Evolutionary conservation across 2,329 filamentous ascomycete genomes (phyloP).

Genomic region (Sporothrix humicola): DNA sequence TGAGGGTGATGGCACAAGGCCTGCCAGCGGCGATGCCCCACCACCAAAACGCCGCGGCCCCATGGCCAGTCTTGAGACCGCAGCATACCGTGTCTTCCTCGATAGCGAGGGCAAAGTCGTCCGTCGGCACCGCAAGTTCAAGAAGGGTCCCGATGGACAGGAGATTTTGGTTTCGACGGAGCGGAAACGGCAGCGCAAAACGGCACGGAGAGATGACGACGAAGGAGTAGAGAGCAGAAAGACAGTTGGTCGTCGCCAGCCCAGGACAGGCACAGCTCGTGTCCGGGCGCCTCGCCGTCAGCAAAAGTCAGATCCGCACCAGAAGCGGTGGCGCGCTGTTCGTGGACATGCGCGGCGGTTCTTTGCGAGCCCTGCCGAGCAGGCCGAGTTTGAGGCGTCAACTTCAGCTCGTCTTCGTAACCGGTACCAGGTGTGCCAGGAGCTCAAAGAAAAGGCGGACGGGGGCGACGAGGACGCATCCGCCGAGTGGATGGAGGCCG

Average conservation of each 20-base stretch:
- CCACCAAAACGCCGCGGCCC: slow-evolving; percentile 38
- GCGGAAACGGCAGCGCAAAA: slow-evolving; percentile 39
- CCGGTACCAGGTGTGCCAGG: slow-evolving; percentile 53
- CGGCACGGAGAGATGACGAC: neutral
- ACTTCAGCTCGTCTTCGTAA: slow-evolving; percentile 42
- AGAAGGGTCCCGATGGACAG: slow-evolving; percentile 28
- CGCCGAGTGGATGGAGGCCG: slow-evolving; percentile 62
- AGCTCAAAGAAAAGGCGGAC: slow-evolving; percentile 45
- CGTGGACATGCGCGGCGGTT: slow-evolving; percentile 35
- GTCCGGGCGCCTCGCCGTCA: neutral
- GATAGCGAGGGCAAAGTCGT: slow-evolving; percentile 38
- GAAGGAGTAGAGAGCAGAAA: slow-evolving; percentile 21
- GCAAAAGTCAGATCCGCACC: neutral
- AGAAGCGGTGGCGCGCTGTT: slow-evolving; percentile 31
- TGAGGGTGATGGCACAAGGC: slow-evolving; percentile 22
- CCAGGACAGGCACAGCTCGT: neutral
- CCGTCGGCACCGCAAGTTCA: slow-evolving; percentile 37
- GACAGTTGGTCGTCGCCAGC: neutral
- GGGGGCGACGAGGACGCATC: slow-evolving; percentile 53
- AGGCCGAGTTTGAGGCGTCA: slow-evolving; percentile 42
- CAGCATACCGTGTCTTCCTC: slow-evolving; percentile 37
- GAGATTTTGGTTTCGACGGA: slow-evolving; percentile 35
- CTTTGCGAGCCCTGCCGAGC: slow-evolving; percentile 41
- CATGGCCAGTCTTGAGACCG: slow-evolving; percentile 37
- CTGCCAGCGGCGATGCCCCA: slow-evolving; percentile 33